Conservation (phyloP, 2,329 filamentous ascomycete genomes). For the Macrophomina tecta region DNA sequence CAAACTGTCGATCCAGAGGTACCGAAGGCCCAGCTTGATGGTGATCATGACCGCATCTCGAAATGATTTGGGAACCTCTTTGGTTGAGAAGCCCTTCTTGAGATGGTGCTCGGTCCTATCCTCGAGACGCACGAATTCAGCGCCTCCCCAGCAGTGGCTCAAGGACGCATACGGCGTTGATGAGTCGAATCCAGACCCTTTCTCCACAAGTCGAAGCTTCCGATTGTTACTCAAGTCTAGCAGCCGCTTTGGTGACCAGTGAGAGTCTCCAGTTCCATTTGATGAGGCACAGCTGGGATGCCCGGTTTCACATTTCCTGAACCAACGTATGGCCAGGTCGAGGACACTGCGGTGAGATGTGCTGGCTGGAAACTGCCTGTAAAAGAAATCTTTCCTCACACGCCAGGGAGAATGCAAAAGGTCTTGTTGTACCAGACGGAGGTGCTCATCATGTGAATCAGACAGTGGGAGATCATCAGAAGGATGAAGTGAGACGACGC, state of each 20-base stretch:
- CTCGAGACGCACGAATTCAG: background rate
- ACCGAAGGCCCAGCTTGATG: background rate
- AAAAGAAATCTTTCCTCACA: background rate
- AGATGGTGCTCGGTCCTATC: background rate
- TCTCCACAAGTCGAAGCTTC: background rate
- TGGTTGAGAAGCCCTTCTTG: background rate
- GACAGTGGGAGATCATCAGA: background rate
- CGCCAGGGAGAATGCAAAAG: background rate
- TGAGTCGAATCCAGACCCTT: background rate
- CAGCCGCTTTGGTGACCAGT: background rate
- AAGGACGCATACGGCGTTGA: background rate
- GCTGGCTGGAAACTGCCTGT: background rate
- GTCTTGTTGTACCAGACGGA: background rate
- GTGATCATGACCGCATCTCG: background rate
- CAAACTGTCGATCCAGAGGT: constrained; percentile 6
- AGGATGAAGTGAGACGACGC: background rate
- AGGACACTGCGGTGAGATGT: background rate
- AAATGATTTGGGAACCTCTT: constrained; percentile 6
- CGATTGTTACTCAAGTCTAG: background rate
- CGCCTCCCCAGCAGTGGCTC: constrained; percentile 19
- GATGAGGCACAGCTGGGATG: background rate
- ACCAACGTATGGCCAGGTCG: background rate
- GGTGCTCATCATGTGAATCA: background rate
- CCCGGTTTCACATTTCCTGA: background rate
- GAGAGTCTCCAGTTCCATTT: background rate